A percentile compares a stretch with the other conserved stretches of the same genome.
Conservation (phyloP, 1,284 basidiomycete species). For the Boletus mariae region DNA sequence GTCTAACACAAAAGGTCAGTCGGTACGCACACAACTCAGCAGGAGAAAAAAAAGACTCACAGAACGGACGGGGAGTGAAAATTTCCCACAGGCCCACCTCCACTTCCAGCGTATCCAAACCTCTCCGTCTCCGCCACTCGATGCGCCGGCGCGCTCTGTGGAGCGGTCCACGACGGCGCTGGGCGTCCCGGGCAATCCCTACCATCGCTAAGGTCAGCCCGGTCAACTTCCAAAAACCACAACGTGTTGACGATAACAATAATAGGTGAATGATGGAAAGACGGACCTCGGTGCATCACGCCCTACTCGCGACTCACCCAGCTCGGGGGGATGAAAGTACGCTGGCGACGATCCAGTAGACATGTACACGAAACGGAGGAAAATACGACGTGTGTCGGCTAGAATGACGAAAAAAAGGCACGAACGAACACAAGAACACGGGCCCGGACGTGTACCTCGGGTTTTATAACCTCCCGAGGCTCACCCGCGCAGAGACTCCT, state of each 20-base stretch:
- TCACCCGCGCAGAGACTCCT: background rate
- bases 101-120: conserved; percentile 7
- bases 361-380: conserved; percentile 3
- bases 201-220: too few species aligned
- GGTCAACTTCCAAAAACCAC: background rate
- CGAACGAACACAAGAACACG: background rate
- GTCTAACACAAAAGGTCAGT: background rate
- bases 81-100: background rate
- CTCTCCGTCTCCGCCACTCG: conserved; percentile 1
- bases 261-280: background rate
- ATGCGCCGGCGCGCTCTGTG: background rate
- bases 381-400: background rate
- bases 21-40: background rate
- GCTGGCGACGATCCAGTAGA: conserved; percentile 2
- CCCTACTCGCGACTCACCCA: background rate
- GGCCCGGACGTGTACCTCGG: background rate
- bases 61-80: background rate
- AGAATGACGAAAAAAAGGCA: background rate
- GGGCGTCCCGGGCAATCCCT: conserved; percentile 7
- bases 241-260: background rate
- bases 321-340: conserved; percentile 1
- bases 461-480: background rate
- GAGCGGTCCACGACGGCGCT: conserved; percentile 7
- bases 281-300: conserved; percentile 11
- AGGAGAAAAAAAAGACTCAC: conserved; percentile 4